Percentiles rank a stretch among this genome's conserved stretches.
Conservation (phyloP, 2,329 filamentous ascomycete genomes). For the Orbilia brochopaga region DNA sequence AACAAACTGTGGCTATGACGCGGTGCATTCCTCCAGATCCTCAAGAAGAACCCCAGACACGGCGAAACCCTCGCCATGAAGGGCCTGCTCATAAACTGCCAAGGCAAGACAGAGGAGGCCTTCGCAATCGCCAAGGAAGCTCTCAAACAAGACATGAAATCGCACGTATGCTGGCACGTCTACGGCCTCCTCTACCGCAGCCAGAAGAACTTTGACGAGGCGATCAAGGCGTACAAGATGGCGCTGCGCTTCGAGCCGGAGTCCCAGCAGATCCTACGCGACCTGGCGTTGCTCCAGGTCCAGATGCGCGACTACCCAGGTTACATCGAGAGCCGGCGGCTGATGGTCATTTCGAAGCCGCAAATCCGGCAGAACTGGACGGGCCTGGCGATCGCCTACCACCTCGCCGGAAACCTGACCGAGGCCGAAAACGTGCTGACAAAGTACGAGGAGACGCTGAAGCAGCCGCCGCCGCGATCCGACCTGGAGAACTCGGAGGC, state of each 20-base stretch:
- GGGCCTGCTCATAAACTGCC: slow-evolving; percentile 90
- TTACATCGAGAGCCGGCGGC: slow-evolving; percentile 84
- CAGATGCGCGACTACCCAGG: slow-evolving; percentile 96
- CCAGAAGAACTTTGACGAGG: slow-evolving; percentile 97
- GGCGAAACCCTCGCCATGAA: slow-evolving; percentile 99
- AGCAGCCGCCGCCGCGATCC: slow-evolving; percentile 68
- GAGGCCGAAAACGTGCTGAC: slow-evolving; percentile 90
- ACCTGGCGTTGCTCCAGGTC: slow-evolving; percentile 88
- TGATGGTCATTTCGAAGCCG: slow-evolving; percentile 85
- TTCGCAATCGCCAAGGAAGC: slow-evolving; percentile 92
- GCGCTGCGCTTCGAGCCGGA: slow-evolving; percentile 92
- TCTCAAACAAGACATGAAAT: slow-evolving; percentile 95
- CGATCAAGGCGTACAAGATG: slow-evolving; percentile 98
- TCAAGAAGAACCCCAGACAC: slow-evolving; percentile 93
- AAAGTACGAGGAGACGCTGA: slow-evolving; percentile 92
- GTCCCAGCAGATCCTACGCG: slow-evolving; percentile 88
- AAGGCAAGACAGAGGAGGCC: slow-evolving; percentile 90
- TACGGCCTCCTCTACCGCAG: slow-evolving; percentile 92
- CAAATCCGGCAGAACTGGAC: slow-evolving; percentile 93
- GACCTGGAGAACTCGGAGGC: slow-evolving; percentile 95
- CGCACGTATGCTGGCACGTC: slow-evolving; percentile 99
- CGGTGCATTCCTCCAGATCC: slow-evolving; percentile 66
- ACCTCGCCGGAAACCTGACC: slow-evolving; percentile 80
- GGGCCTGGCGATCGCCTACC: slow-evolving; percentile 89
- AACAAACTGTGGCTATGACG: no score